Percentiles rank a stretch among this genome's conserved stretches.
These are phyloP conservation scores for Eimeria maxima DNA, from an alignment of 169 alveolate species.

Conservation along the genomic window DNA sequence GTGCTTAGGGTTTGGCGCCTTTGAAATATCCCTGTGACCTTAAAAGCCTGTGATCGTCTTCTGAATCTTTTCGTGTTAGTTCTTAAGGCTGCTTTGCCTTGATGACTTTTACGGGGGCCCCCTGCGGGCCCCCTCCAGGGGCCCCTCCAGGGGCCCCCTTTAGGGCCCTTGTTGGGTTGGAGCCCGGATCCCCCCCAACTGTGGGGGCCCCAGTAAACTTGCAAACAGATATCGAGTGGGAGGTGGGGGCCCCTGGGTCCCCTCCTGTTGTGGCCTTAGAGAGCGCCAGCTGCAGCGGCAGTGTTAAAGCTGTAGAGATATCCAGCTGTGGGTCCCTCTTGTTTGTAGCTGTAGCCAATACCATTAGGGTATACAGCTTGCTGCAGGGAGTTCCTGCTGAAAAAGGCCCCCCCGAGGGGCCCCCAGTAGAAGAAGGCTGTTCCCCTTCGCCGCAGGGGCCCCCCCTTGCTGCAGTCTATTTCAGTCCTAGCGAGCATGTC, in stretches of 20 bases:
- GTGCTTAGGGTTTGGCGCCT: neutral
- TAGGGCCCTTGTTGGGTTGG: neutral
- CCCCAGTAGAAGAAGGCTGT: neutral
- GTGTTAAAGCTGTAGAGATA: neutral
- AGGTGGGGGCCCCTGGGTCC: neutral
- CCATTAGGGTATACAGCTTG: slow-evolving; percentile 14
- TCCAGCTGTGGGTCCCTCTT: neutral
- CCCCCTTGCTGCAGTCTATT: slow-evolving; percentile 47
- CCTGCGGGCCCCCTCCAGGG: neutral
- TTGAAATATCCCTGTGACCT: neutral
- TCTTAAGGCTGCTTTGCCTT: neutral
- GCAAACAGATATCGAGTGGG: neutral
- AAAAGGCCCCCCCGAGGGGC: slow-evolving; percentile 37
- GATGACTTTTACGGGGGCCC: neutral
- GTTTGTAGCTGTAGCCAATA: slow-evolving; percentile 21
- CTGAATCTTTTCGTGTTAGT: neutral
- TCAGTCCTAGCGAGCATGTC: slow-evolving; percentile 23
- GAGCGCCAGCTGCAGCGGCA: slow-evolving; percentile 1
- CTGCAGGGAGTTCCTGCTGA: slow-evolving; percentile 3
- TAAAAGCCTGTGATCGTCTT: neutral
- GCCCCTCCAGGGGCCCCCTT: neutral
- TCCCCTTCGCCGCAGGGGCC: neutral
- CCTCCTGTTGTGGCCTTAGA: neutral
- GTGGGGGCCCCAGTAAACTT: neutral
- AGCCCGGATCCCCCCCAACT: neutral